Conservation (phyloP, 2,329 filamentous ascomycete genomes). For the Dendryphion nanum region DNA sequence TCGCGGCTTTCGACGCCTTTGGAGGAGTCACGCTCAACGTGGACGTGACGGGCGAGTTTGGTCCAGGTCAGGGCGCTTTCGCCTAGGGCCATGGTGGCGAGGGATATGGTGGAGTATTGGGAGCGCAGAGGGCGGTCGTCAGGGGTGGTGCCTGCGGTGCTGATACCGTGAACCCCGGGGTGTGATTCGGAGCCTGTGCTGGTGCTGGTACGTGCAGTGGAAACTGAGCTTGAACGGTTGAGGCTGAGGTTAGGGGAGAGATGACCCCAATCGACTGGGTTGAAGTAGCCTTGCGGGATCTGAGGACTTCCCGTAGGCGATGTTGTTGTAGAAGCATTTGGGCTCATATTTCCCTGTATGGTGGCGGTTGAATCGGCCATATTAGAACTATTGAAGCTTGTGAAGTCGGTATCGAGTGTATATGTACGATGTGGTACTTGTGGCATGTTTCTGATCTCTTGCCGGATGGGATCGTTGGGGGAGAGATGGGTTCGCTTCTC, state of each 20-base stretch:
- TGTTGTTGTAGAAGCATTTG: background rate
- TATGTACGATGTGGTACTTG: slow-evolving; percentile 23
- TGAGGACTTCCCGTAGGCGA: slow-evolving; percentile 13
- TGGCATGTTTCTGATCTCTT: slow-evolving; percentile 24
- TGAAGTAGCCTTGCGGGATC: slow-evolving; percentile 14
- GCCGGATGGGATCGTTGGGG: slow-evolving; percentile 28
- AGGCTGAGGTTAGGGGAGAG: background rate
- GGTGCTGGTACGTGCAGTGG: slow-evolving; percentile 15
- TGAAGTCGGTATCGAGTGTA: slow-evolving; percentile 25
- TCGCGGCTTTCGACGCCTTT: slow-evolving; percentile 12
- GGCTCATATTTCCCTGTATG: background rate
- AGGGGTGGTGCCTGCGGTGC: slow-evolving; percentile 21
- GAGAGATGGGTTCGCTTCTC: slow-evolving; percentile 25
- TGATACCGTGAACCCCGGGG: background rate
- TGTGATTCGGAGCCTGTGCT: slow-evolving; percentile 6
- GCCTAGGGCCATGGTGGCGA: slow-evolving; percentile 24
- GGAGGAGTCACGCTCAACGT: slow-evolving; percentile 22
- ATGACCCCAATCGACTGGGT: slow-evolving; percentile 14
- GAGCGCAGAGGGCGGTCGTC: slow-evolving; percentile 15
- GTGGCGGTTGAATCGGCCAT: too few species aligned
- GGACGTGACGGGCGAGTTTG: slow-evolving; percentile 22
- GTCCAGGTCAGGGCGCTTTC: slow-evolving; percentile 30
- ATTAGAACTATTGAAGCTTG: slow-evolving; percentile 9
- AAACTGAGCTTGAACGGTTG: slow-evolving; percentile 17
- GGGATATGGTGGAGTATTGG: slow-evolving; percentile 17